Evolutionary conservation across 805 yeast genomes (phyloP).

Genomic region (Zygoascus ofunaensis): DNA sequence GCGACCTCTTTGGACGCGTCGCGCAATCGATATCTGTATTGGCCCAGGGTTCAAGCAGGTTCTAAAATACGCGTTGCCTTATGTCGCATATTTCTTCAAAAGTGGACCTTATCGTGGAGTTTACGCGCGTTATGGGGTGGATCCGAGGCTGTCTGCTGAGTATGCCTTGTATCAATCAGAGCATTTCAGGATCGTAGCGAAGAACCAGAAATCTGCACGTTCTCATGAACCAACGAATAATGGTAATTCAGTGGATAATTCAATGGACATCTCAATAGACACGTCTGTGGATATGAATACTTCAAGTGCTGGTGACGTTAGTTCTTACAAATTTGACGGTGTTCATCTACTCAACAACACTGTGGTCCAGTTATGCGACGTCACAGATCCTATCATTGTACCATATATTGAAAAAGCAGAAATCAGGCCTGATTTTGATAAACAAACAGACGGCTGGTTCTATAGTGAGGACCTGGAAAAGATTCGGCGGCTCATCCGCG

Average conservation of each 20-base stretch:
- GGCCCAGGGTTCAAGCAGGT: conserved; percentile 30
- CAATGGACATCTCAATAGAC: conserved; percentile 16
- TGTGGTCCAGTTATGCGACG: conserved; percentile 70
- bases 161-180: conserved; percentile 74
- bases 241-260: conserved; percentile 22
- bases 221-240: conserved; percentile 16
- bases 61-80: conserved; percentile 72
- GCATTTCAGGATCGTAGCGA: conserved; percentile 50
- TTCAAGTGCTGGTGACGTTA: not conserved
- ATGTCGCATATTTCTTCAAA: conserved; percentile 68
- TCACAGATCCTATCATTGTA: conserved; percentile 54
- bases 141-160: conserved; percentile 51
- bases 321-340: conserved; percentile 59
- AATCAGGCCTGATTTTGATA: conserved; percentile 35
- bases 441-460: conserved; percentile 75
- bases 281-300: conserved; percentile 30
- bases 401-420: conserved; percentile 34
- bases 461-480: conserved; percentile 50
- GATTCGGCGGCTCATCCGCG: conserved; percentile 59
- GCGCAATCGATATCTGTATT: conserved; percentile 38
- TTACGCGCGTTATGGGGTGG: conserved; percentile 66
- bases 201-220: conserved; percentile 22
- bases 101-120: conserved; percentile 96
- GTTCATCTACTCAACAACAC: conserved; percentile 55
- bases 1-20: conserved; percentile 81